These are phyloP conservation scores for Pseudocercospora cruenta DNA, from an alignment of 2,329 filamentous ascomycete genomes.

Conservation along the genomic window DNA sequence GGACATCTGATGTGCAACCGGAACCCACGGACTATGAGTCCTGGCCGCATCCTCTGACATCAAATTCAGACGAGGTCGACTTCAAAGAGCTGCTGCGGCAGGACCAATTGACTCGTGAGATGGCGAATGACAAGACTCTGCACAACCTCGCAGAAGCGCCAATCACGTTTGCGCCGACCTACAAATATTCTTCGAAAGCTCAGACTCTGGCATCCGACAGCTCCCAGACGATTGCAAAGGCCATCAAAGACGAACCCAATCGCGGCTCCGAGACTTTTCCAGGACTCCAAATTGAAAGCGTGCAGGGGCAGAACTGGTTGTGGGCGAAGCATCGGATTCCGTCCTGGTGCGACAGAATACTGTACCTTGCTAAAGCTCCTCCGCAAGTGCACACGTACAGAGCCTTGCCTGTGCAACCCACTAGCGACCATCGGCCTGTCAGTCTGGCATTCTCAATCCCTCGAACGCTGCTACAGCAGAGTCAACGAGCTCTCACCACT, in stretches of 20 bases:
- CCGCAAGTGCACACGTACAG: constrained; percentile 65
- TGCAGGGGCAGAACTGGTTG: constrained; percentile 30
- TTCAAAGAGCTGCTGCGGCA: constrained; percentile 68
- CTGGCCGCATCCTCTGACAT: constrained; percentile 66
- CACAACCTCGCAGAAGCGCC: constrained; percentile 77
- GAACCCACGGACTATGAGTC: constrained; percentile 57
- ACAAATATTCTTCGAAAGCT: constrained; percentile 72
- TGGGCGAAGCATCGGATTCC: constrained; percentile 87
- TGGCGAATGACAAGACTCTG: constrained; percentile 67
- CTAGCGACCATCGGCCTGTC: constrained; percentile 86
- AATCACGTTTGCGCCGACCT: constrained; percentile 85
- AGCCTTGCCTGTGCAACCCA: constrained; percentile 75
- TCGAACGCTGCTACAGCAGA: constrained; percentile 34
- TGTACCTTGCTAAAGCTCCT: constrained; percentile 62
- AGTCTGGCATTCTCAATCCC: constrained; percentile 71
- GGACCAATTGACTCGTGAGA: constrained; percentile 81
- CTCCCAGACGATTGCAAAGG: constrained; percentile 25
- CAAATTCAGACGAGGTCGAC: constrained; percentile 59
- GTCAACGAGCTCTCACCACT: constrained; percentile 11
- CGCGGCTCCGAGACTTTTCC: constrained; percentile 41
- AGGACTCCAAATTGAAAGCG: constrained; percentile 21
- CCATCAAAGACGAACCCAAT: constrained; percentile 25
- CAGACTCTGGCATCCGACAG: constrained; percentile 35
- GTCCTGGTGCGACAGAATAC: constrained; percentile 88
- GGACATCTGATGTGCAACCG: constrained; percentile 71